Conservation (phyloP, 192 early-diverging fungal species). For the Coemansia sp. region DNA sequence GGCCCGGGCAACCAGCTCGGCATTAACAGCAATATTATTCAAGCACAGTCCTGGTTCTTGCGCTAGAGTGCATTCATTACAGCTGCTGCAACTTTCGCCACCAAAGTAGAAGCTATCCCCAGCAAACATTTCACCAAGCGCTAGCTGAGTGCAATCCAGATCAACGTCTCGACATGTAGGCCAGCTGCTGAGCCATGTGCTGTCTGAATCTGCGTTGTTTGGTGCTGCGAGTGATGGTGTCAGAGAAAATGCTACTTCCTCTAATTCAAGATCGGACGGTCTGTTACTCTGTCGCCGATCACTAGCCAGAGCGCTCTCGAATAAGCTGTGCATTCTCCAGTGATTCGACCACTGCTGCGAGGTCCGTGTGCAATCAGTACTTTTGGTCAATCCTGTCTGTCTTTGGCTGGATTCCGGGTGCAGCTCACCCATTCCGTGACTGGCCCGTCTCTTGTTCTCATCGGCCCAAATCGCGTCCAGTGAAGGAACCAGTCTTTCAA, state of each 20-base stretch:
- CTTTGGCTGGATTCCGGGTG: background rate
- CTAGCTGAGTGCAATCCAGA: background rate
- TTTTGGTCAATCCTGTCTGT: background rate
- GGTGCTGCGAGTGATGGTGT: background rate
- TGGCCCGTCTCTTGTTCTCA: constrained; percentile 52
- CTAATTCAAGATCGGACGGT: background rate
- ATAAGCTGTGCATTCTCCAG: constrained; percentile 39
- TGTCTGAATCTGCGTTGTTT: background rate
- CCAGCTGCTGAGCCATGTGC: background rate
- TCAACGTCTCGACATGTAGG: constrained; percentile 3
- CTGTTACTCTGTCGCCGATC: constrained; percentile 8
- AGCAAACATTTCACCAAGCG: background rate
- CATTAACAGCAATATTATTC: background rate
- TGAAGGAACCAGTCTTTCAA: constrained; percentile 61
- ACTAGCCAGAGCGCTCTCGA: constrained; percentile 30
- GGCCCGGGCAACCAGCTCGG: background rate
- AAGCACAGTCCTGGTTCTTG: background rate
- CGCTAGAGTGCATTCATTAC: background rate
- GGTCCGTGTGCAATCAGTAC: background rate
- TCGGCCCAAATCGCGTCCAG: constrained; percentile 65
- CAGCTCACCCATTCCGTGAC: constrained; percentile 17
- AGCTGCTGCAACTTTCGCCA: background rate
- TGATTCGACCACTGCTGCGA: constrained; percentile 38
- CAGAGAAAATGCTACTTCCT: background rate
- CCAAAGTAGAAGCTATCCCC: constrained; percentile 1